phyloP scores from a whole-genome alignment of 1,139 yeast species.

The Yamadazyma triangularis region DNA sequence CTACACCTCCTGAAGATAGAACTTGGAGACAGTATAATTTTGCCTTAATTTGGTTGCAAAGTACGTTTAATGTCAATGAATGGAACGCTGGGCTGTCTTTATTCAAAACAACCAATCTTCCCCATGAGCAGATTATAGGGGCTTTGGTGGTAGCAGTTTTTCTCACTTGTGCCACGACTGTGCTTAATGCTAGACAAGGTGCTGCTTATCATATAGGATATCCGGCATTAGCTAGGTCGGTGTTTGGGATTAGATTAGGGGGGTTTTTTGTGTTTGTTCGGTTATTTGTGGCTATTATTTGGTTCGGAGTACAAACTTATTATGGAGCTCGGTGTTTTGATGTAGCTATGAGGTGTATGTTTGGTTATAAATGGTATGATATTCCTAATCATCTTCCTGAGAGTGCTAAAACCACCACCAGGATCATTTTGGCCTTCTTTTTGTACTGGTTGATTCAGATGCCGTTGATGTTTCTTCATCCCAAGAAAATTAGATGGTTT shows the following conservation, averaged over 20 bases:
- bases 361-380: constrained; percentile 12
- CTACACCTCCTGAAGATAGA: constrained; percentile 12
- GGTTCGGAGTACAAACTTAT: constrained; percentile 13
- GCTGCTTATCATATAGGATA: constrained; percentile 13
- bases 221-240: constrained; percentile 11
- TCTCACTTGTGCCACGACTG: constrained; percentile 11
- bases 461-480: constrained; percentile 14
- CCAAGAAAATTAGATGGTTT: constrained; percentile 11
- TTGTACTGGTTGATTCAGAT: constrained; percentile 12
- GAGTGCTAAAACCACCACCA: constrained; percentile 11
- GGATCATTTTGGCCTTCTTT: constrained; percentile 10
- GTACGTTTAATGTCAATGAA: constrained; percentile 12
- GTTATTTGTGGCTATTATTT: constrained; percentile 11
- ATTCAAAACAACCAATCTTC: constrained; percentile 10
- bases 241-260: constrained; percentile 11
- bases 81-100: constrained; percentile 13
- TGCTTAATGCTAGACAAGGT: constrained; percentile 12
- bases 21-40: constrained; percentile 12
- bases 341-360: constrained; percentile 10
- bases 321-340: constrained; percentile 10
- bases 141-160: constrained; percentile 10
- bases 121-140: constrained; percentile 13
- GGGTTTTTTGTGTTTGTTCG: constrained; percentile 12
- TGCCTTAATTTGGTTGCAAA: constrained; percentile 12
- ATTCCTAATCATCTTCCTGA: constrained; percentile 10